phyloP scores from a whole-genome alignment of 2,329 filamentous ascomycete species.

The Calonectria hawksworthii region DNA sequence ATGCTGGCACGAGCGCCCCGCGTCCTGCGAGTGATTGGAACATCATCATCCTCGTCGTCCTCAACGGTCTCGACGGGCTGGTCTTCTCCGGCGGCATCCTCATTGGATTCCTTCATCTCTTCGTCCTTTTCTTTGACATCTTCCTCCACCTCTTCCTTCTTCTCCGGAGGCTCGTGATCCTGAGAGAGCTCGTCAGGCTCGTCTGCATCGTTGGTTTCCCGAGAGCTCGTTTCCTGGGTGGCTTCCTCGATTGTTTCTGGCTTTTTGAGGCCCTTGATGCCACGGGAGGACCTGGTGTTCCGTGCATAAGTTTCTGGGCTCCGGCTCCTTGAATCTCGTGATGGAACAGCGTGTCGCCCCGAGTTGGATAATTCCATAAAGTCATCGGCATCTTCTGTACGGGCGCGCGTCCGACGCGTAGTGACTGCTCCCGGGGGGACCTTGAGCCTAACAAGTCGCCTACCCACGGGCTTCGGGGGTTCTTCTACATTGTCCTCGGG shows the following conservation, averaged over 20 bases:
- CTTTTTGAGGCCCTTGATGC: constrained; percentile 65
- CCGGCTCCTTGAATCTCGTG: constrained; percentile 65
- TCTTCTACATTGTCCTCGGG: constrained; percentile 45
- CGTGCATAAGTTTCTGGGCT: constrained; percentile 67
- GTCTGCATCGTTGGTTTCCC: constrained; percentile 52
- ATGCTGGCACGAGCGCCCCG: constrained; percentile 53
- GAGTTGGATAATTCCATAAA: constrained; percentile 72
- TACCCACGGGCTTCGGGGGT: constrained; percentile 45
- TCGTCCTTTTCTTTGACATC: constrained; percentile 42
- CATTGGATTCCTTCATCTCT: constrained; percentile 38
- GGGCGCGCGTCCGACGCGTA: constrained; percentile 65
- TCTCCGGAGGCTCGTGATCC: constrained; percentile 46
- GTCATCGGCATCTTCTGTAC: constrained; percentile 67
- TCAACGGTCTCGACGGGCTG: constrained; percentile 48
- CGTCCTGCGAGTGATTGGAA: constrained; percentile 63
- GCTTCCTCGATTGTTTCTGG: constrained; percentile 66
- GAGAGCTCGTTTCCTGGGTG: constrained; percentile 65
- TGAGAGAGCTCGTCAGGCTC: constrained; percentile 55
- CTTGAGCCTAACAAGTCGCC: constrained; percentile 62
- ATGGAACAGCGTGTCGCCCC: constrained; percentile 67
- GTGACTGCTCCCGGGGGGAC: constrained; percentile 48
- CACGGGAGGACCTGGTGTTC: constrained; percentile 61
- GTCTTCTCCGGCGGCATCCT: constrained; percentile 48
- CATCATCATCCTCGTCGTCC: constrained; percentile 63
- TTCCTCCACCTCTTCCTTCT: constrained; percentile 47